Conservation (phyloP, 805 yeast species). For the Kuraishia ogatae region DNA sequence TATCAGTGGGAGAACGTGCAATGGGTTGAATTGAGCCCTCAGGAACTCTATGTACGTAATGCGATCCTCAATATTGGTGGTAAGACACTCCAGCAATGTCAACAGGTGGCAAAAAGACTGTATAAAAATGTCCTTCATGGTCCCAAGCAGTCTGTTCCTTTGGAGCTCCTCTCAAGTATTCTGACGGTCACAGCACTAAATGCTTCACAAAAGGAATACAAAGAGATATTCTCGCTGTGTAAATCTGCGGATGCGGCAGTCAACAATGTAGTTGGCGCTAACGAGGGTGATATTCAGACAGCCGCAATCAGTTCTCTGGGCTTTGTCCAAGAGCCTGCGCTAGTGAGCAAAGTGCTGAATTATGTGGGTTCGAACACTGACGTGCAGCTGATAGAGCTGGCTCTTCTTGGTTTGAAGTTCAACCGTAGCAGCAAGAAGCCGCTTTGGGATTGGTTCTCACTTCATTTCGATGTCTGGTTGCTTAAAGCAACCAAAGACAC, state of each 20-base stretch:
- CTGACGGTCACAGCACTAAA: slow-evolving; percentile 32
- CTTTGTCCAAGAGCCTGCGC: slow-evolving; percentile 32
- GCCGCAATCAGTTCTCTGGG: slow-evolving; percentile 50
- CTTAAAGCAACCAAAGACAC: slow-evolving; percentile 36
- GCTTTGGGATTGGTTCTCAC: slow-evolving; percentile 50
- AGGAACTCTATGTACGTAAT: slow-evolving; percentile 36
- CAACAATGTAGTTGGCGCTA: slow-evolving; percentile 22
- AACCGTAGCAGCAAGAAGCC: slow-evolving; percentile 20
- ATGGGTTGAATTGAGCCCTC: slow-evolving; percentile 13
- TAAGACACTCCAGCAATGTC: slow-evolving; percentile 15
- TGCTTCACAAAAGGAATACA: slow-evolving; percentile 39
- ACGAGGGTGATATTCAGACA: slow-evolving; percentile 36
- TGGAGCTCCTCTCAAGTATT: slow-evolving; percentile 35
- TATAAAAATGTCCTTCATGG: slow-evolving; percentile 47
- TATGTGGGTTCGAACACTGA: slow-evolving; percentile 51
- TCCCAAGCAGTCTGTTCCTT: slow-evolving; percentile 42
- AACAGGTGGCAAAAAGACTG: slow-evolving; percentile 26
- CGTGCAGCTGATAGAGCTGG: slow-evolving; percentile 43
- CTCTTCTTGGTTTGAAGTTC: slow-evolving; percentile 45
- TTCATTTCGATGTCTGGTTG: slow-evolving; percentile 45
- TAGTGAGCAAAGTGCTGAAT: slow-evolving; percentile 46
- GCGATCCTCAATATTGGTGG: slow-evolving; percentile 32
- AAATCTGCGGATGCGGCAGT: slow-evolving; percentile 37
- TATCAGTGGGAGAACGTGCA: slow-evolving; percentile 27
- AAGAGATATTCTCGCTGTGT: slow-evolving; percentile 44